Percentiles rank a stretch among this genome's conserved stretches.
phyloP scores from a whole-genome alignment of 1,139 yeast genomes.

The Meyerozyma carpophila region DNA sequence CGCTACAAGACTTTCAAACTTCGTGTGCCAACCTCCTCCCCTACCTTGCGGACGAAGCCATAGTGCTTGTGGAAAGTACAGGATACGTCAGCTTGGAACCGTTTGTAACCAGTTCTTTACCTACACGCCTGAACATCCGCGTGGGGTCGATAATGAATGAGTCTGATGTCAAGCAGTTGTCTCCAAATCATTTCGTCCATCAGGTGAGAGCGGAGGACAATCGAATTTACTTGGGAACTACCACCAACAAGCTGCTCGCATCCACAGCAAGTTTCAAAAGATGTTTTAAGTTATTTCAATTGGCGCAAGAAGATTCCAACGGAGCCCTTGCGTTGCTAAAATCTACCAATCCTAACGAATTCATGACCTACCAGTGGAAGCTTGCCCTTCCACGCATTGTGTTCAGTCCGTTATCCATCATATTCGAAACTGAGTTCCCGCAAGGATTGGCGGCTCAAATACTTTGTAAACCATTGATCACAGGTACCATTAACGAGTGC shows the following conservation, averaged over 20 bases:
- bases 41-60: conserved; percentile 30
- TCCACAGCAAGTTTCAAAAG: conserved; percentile 19
- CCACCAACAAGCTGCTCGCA: conserved; percentile 14
- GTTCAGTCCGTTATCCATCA: conserved; percentile 67
- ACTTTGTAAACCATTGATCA: conserved; percentile 75
- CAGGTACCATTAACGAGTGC: conserved; percentile 74
- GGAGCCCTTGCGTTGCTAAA: conserved; percentile 38
- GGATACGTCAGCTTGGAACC: conserved; percentile 72
- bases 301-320: conserved; percentile 28
- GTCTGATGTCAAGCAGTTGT: conserved; percentile 48
- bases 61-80: conserved; percentile 60
- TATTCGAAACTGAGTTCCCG: conserved; percentile 69
- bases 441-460: conserved; percentile 55
- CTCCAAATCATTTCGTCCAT: conserved; percentile 21
- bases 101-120: conserved; percentile 41
- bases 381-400: conserved; percentile 74
- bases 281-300: conserved; percentile 29
- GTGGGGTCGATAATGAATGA: conserved; percentile 62
- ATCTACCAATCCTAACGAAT: conserved; percentile 51
- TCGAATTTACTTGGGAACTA: conserved; percentile 37
- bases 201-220: conserved; percentile 27
- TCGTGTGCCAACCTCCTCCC: conserved; percentile 23
- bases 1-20: conserved; percentile 40
- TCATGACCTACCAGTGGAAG: conserved; percentile 77
- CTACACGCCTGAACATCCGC: conserved; percentile 28